Evolutionary conservation across 2,329 filamentous ascomycete species (phyloP).

Genomic region (Colletotrichum ledebouriae): DNA sequence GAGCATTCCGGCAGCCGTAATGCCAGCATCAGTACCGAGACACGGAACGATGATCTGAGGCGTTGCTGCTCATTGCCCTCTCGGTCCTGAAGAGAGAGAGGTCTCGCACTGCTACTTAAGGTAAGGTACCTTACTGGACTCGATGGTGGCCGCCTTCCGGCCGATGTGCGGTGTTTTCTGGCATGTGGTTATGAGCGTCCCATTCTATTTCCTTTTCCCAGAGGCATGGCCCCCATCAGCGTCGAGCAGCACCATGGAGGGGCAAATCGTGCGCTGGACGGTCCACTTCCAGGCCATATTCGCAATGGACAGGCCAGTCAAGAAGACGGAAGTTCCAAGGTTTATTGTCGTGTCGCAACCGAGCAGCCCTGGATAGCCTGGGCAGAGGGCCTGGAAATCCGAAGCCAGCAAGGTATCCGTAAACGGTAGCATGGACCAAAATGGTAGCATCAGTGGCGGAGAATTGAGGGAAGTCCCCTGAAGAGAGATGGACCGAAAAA

Average conservation of each 20-base stretch:
- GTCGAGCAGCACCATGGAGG: constrained; percentile 25
- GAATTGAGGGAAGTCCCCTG: constrained; percentile 22
- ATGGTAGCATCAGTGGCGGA: constrained; percentile 16
- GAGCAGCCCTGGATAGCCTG: constrained; percentile 15
- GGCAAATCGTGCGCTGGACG: constrained; percentile 33
- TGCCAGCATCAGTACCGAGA: not conserved
- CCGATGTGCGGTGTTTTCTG: constrained; percentile 44
- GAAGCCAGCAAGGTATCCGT: constrained; percentile 30
- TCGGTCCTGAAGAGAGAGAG: too few species aligned
- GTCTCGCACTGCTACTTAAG: not conserved
- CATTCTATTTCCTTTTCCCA: constrained; percentile 13
- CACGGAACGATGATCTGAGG: constrained; percentile 17
- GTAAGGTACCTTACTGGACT: not conserved
- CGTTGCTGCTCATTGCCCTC: not conserved
- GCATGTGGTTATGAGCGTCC: constrained; percentile 43
- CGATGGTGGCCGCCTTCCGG: constrained; percentile 26
- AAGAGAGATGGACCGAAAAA: constrained; percentile 39
- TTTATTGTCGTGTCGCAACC: constrained; percentile 19
- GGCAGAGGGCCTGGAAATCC: constrained; percentile 7
- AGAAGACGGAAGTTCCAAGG: constrained; percentile 32
- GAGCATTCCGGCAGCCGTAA: not conserved
- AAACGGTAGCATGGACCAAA: constrained; percentile 12
- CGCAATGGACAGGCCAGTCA: constrained; percentile 33
- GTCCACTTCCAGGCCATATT: constrained; percentile 34
- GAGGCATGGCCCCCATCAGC: constrained; percentile 11